Percentiles rank a stretch among this genome's conserved stretches.
These are phyloP conservation scores for Nitzschia inconspicua DNA, from an alignment of 108 stramenopile genomes.

Conservation along the genomic window DNA sequence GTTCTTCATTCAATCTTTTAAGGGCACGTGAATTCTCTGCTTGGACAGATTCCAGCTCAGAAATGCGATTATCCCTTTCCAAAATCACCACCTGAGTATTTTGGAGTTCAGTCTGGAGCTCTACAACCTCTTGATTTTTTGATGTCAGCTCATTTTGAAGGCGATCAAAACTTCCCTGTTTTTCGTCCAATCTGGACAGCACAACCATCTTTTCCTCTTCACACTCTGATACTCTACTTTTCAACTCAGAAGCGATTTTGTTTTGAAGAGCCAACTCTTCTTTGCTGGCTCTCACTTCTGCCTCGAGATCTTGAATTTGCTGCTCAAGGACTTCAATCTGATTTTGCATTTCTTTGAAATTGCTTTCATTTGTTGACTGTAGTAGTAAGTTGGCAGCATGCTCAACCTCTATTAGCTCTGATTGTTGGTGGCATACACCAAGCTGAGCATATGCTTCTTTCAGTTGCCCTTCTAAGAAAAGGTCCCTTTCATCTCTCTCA, in stretches of 20 bases:
- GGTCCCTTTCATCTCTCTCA: background rate
- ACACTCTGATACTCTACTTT: background rate
- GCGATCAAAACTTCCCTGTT: background rate
- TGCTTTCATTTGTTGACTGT: background rate
- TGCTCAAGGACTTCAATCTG: constrained; percentile 6
- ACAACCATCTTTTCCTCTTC: background rate
- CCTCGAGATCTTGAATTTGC: constrained; percentile 7
- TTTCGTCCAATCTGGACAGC: constrained; percentile 3
- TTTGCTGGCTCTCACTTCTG: background rate
- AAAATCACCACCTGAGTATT: background rate
- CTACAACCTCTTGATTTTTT: background rate
- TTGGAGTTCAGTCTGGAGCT: constrained; percentile 7
- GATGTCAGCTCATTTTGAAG: background rate
- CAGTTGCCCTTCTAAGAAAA: background rate
- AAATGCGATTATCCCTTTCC: constrained; percentile 5
- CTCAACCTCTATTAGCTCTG: constrained; percentile 7
- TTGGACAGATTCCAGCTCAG: background rate
- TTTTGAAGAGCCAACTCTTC: background rate
- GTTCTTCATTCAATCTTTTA: background rate
- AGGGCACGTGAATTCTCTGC: background rate
- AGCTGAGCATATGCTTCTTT: no score
- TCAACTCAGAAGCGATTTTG: background rate
- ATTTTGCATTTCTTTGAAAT: background rate
- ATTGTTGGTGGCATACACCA: no score
- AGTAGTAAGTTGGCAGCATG: background rate